phyloP scores from a whole-genome alignment of 2,329 filamentous ascomycete genomes.

The Diaporthe citri region DNA sequence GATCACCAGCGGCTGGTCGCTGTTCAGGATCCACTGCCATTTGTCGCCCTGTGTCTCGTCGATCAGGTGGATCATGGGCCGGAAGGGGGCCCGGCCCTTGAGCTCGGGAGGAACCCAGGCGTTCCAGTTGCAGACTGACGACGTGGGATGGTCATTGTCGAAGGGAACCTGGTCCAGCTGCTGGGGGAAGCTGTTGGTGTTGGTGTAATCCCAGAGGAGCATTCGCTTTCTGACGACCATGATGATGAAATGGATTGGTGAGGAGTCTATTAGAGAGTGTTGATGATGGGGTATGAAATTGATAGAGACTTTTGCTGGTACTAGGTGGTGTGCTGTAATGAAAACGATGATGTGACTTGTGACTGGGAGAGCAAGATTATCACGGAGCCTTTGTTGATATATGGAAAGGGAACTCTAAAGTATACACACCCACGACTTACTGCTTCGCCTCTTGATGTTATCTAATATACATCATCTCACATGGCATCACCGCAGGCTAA shows the following conservation, averaged over 20 bases:
- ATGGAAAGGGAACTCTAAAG: background rate
- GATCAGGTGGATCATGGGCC: constrained; percentile 56
- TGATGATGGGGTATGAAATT: background rate
- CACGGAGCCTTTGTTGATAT: background rate
- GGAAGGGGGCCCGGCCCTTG: constrained; percentile 52
- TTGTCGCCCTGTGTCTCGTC: constrained; percentile 53
- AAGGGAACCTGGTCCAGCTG: background rate
- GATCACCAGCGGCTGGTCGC: constrained; percentile 51
- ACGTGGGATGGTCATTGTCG: constrained; percentile 44
- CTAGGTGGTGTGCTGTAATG: background rate
- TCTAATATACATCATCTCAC: background rate
- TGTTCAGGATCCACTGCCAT: constrained; percentile 50
- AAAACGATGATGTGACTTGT: background rate
- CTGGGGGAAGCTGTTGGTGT: constrained; percentile 50
- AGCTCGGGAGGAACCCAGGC: constrained; percentile 54
- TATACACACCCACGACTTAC: background rate
- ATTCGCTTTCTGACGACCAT: constrained; percentile 48
- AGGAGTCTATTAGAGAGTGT: background rate
- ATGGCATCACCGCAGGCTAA: background rate
- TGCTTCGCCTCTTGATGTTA: background rate
- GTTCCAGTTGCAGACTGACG: constrained; percentile 56
- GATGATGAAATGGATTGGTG: background rate
- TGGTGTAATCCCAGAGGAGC: constrained; percentile 59
- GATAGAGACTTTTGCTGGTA: background rate
- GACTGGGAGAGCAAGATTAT: background rate